Base-by-base conservation (phyloP, 345 rosid species). In the Salix purpurea region DNA sequence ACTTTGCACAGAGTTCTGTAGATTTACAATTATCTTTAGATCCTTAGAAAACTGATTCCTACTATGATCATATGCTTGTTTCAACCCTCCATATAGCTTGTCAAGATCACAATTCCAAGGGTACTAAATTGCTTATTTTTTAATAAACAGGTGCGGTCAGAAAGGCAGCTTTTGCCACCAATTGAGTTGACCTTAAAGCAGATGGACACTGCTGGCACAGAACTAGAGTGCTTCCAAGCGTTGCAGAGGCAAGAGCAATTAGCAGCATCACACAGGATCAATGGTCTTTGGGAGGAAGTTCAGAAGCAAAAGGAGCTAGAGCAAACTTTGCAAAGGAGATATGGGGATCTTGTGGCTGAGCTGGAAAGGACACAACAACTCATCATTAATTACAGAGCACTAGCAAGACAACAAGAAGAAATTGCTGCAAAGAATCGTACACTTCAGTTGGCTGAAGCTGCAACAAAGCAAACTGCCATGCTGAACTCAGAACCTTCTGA, bases 231-330 rank as follows among this genome's bases (percentile, higher is more conserved):
- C 79, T 96, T 92, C 80, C 91, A 83, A 85, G 92, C 90, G 64
- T 89, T 94, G 78, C 96, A 96, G 83, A 96, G 91, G 85, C 99
- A 93, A 84, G 99, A 96, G 79, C 95, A 94, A 71, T 72, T 89
- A 76, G 97, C 98, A 54, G 97, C 98, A 39, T 81, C 93, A 56
- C 90, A 86, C 80, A 87, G 99, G 84, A 89, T 94, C 75, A 90
- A 88, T 79, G 83, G 86, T 78, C 81, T 96, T 67, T 85, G 94
- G 90, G 97, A 88, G 81, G 98, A 92, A 80, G 96, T 96, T 68
- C 84, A 32, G 81, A 96, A 94, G 87, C 99, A 94, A 69, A 94
- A 94, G 86, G 95, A 90, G 81, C 92, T 90, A 0, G 98, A 96
- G 86, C 83, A 78, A 77, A 90, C 86, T 66, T 78, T 92, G 70